Evolutionary conservation across 176 grass and related monocot genomes (phyloP), one percentile per base, ranked within the genome.

Genomic region (Tillandsia leiboldiana): DNA sequence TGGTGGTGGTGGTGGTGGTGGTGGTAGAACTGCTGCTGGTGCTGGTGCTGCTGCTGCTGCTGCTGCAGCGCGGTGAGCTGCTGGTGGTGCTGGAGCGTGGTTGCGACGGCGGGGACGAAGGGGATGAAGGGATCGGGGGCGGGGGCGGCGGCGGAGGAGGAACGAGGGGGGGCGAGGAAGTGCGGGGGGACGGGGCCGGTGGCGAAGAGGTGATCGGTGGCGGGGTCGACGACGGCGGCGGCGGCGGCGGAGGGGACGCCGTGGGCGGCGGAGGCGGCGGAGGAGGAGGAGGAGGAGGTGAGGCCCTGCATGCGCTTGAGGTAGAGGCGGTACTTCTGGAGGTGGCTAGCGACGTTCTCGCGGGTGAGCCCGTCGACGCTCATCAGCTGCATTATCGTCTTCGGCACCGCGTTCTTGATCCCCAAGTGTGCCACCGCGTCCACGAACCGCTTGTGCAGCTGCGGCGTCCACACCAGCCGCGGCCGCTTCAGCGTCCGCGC

Each of bases 381-480:
- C 91, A 95, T 95, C 33, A 95, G 81, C 72, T 90, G 87, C 91
- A 95, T 95, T 87, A 95, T 95, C 23, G 91, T 95, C 85, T 95
- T 95, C 53, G 91, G 91, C 64, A 95, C 91, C 28, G 91, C 91
- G 87, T 95, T 95, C 79, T 95, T 95, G 76, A 95, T 95, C 66
- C 91, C 91, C 1, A 95, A 83, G 77, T 95, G 91, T 1, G 91
- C 91, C 3, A 95, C 91, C 9, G 87, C 91, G 73, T 95, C 91
- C 1, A 95, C 91, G 62, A 95, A 95, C 1, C 91, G 75, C 83
- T 95, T 95, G 81, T 95, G 91, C 14, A 95, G 91, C 78, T 90
- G 91, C 73, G 91, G 91, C 66, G 91, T 95, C 91, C 91, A 95
- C 53, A 95, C 91, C 1, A 95, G 87, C 48, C 91, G 80, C 63